Conservation (phyloP, 164 flowering plant genomes). For the Saururus chinensis region DNA sequence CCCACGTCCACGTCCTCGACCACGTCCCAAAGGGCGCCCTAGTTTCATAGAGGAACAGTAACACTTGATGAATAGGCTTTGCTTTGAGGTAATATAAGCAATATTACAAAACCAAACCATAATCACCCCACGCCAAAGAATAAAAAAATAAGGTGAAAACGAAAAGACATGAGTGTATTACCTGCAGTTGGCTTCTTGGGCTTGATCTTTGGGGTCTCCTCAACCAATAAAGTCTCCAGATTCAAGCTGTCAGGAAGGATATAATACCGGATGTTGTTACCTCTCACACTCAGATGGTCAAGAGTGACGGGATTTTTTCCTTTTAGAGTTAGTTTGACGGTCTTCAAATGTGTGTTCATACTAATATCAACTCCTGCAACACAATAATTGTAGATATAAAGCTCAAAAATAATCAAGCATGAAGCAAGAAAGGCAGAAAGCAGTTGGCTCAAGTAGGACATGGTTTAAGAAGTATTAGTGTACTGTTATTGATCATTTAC, state of each 20-base stretch:
- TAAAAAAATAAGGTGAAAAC: too few species aligned
- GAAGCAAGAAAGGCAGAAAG: neutral
- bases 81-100: too few species aligned
- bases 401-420: neutral
- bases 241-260: constrained; percentile 91
- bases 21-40: constrained; percentile 85
- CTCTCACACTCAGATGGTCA: constrained; percentile 88
- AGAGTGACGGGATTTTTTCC: constrained; percentile 81
- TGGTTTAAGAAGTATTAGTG: too few species aligned
- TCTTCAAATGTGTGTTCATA: constrained; percentile 90
- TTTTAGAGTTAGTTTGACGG: constrained; percentile 73
- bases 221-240: constrained; percentile 79
- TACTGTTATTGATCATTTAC: too few species aligned
- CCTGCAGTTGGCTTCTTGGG: constrained; percentile 92
- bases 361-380: constrained; percentile 84
- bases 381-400: neutral
- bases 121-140: too few species aligned
- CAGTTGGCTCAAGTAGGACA: too few species aligned
- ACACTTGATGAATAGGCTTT: too few species aligned
- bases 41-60: neutral
- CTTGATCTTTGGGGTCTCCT: constrained; percentile 86
- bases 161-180: constrained; percentile 7
- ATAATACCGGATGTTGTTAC: constrained; percentile 79
- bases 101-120: too few species aligned
- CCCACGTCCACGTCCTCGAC: constrained; percentile 87